Evolutionary conservation across 164 flowering plant species (phyloP).

Genomic region (Taxillus chinensis): DNA sequence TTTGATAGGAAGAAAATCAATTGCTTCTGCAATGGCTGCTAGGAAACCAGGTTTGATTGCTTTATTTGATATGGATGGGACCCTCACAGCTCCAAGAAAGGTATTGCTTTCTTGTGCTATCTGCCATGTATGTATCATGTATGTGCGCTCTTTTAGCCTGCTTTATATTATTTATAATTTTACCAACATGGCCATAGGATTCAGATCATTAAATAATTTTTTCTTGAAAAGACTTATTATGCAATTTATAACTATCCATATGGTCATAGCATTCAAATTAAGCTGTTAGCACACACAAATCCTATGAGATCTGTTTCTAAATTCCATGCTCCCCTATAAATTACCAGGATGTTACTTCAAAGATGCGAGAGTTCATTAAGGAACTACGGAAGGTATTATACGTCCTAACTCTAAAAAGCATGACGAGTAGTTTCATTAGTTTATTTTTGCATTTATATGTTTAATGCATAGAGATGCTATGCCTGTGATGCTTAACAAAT

Average conservation of each 20-base stretch:
- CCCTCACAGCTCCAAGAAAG: conserved; percentile 96
- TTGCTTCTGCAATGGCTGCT: conserved; percentile 37
- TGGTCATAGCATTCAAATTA: too few relatives aligned
- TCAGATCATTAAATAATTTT: too few relatives aligned
- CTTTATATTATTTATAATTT: too few relatives aligned
- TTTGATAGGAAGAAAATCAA: conserved; percentile 12
- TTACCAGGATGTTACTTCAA: conserved; percentile 50
- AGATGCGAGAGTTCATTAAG: conserved; percentile 70
- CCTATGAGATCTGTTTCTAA: not conserved
- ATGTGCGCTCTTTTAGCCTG: too few relatives aligned
- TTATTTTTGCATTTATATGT: not conserved
- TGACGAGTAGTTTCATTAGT: not conserved
- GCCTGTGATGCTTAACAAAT: not conserved
- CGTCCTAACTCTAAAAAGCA: not conserved
- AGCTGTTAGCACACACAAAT: too few relatives aligned
- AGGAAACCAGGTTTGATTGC: conserved; percentile 75
- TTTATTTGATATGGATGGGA: conserved; percentile 97
- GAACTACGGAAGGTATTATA: conserved; percentile 63
- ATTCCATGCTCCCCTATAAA: conserved; percentile 5
- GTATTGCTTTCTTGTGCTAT: conserved; percentile 18
- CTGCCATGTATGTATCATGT: too few relatives aligned
- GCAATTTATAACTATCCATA: too few relatives aligned
- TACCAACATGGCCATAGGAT: too few relatives aligned
- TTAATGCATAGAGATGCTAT: not conserved
- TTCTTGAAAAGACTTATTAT: too few relatives aligned